phyloP scores from a whole-genome alignment of 345 rosid species.

The Ceriops tagal region DNA sequence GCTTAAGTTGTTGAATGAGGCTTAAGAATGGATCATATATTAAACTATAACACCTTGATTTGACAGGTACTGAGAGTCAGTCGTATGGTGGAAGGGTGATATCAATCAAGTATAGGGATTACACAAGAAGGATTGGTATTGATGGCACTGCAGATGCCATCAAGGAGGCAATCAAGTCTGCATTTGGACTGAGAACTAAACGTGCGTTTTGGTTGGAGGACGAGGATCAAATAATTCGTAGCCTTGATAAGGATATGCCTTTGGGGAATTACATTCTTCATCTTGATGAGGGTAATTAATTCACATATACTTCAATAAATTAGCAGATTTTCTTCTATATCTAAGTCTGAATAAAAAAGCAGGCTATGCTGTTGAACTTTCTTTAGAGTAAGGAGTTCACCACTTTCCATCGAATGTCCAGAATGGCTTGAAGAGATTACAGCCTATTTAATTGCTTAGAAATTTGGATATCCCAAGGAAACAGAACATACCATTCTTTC shows the following conservation, averaged over 20 bases:
- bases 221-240: conserved; percentile 80
- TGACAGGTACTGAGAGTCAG: conserved; percentile 65
- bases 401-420: not conserved
- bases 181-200: conserved; percentile 81
- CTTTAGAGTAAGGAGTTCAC: not conserved
- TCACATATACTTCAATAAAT: not conserved
- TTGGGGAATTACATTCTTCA: conserved; percentile 79
- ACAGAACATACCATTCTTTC: too few species aligned
- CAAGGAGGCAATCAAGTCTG: conserved; percentile 79
- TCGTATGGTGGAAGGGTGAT: conserved; percentile 86
- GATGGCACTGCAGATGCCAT: conserved; percentile 89
- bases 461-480: too few species aligned
- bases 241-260: conserved; percentile 96
- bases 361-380: too few species aligned
- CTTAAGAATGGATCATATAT: too few species aligned
- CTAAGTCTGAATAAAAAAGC: not conserved
- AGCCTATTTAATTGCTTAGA: too few species aligned
- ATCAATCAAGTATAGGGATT: conserved; percentile 85
- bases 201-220: conserved; percentile 99
- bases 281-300: conserved; percentile 76
- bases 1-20: too few species aligned
- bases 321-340: not conserved
- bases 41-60: not conserved
- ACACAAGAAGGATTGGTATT: conserved; percentile 83
- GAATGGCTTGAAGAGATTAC: too few species aligned